Evolutionary conservation across 2,329 filamentous ascomycete genomes (phyloP), one percentile per base, ranked within the genome.

Genomic region (Diaporthe citriasiana): DNA sequence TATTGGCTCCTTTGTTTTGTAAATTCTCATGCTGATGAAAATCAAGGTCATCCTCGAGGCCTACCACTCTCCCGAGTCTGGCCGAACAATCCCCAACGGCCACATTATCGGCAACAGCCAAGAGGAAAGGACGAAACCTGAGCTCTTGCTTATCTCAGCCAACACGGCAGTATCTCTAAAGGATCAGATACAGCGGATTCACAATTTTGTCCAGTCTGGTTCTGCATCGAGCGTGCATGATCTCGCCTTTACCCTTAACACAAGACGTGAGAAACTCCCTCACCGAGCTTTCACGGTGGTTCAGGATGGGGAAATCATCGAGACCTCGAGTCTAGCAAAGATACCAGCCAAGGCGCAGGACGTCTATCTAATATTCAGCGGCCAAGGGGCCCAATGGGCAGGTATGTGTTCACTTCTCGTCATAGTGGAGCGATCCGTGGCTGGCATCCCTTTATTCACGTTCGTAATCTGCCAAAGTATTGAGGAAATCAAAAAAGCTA

Each of bases 11-110:
- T n/a, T n/a, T n/a, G n/a, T n/a, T n/a, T n/a, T n/a, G n/a, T n/a
- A n/a, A n/a, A n/a, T n/a, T n/a, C n/a, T n/a, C n/a, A n/a, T n/a
- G n/a, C n/a, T n/a, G n/a, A n/a, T n/a, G n/a, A n/a, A n/a, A n/a
- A n/a, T n/a, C n/a, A n/a, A n/a, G 56, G 35, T 40, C 56, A 51
- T 66, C 60, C 60, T 66, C 13, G 60, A 66, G 22, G 40, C 60
- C 22, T 25, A 27, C 10, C 30, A 10, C 56, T 10, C 35, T 12
- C 9, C 19, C 4, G 55, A 12, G 55, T 12, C 19, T 13, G 55
- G 9, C 2, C 35, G 22, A 33, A 57, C 55, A n/a, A 22, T 38
- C 1, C 30, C 33, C 33, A 10, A 57, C 17, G 33, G 30, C 19
- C 30, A 57, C 9, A 13, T 4, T 42, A 9, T 6, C 19, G 22